Percentiles rank a stretch among this genome's conserved stretches.
phyloP scores from a whole-genome alignment of 768 basidiomycete species.

The Serendipita sp. region DNA sequence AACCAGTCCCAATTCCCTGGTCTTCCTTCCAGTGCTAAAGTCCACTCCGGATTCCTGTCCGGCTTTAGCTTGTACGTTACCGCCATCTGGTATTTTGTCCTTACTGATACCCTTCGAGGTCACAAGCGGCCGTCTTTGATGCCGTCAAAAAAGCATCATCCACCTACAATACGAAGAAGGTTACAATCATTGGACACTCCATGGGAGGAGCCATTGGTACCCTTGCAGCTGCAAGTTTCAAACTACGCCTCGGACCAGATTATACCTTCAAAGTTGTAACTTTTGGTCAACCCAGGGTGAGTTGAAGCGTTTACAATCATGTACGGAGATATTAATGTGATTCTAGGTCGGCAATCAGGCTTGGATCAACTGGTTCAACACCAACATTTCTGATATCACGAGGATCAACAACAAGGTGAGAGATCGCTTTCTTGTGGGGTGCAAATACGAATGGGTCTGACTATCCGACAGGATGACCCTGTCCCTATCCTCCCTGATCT shows the following conservation, averaged over 20 bases:
- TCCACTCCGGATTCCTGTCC: conserved; percentile 30
- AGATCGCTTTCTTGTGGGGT: background rate
- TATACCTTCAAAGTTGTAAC: background rate
- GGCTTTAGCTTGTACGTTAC: conserved; percentile 21
- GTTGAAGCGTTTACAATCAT: background rate
- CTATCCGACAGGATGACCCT: conserved; percentile 9
- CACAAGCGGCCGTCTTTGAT: conserved; percentile 25
- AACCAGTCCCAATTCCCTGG: conserved; percentile 31
- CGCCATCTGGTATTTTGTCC: background rate
- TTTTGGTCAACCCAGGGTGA: background rate
- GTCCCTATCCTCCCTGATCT: conserved; percentile 16
- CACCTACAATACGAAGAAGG: conserved; percentile 19
- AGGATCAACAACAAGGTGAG: conserved; percentile 8
- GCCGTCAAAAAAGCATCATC: conserved; percentile 26
- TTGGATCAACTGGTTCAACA: conserved; percentile 8
- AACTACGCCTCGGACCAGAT: background rate
- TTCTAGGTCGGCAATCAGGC: conserved; percentile 6
- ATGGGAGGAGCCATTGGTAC: conserved; percentile 1
- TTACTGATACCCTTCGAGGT: conserved; percentile 17
- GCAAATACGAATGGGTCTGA: no score
- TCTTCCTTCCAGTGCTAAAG: conserved; percentile 24
- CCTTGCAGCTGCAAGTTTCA: background rate
- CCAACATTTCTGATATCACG: conserved; percentile 7
- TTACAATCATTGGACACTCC: conserved; percentile 9
- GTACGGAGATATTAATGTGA: background rate